These are phyloP conservation scores for Epipyxis sp. DNA, from an alignment of 108 stramenopile genomes.

Conservation along the genomic window DNA sequence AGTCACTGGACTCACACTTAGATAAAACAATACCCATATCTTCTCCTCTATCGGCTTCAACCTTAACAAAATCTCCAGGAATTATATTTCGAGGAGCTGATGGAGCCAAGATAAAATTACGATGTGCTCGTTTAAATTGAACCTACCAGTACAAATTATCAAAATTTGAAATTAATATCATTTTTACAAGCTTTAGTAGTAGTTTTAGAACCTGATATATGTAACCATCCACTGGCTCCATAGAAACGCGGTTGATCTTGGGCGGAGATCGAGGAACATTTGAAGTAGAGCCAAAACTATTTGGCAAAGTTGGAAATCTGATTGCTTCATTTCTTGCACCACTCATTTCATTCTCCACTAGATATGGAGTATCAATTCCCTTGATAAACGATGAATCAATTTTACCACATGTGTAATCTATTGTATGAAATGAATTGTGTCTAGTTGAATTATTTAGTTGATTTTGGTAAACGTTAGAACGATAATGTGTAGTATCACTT, in stretches of 20 bases:
- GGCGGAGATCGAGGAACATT: no score
- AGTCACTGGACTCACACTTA: constrained; percentile 46
- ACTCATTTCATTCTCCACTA: no score
- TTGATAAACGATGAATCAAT: no score
- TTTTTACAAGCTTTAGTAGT: background rate
- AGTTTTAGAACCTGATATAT: background rate
- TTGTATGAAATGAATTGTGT: no score
- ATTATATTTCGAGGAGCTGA: background rate
- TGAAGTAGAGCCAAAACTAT: no score
- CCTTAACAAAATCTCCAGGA: constrained; percentile 88
- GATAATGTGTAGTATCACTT: no score
- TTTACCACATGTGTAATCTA: no score
- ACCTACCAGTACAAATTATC: background rate
- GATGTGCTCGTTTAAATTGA: background rate
- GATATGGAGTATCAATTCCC: no score
- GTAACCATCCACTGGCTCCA: background rate
- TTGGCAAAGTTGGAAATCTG: no score
- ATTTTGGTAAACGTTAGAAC: no score
- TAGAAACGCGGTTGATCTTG: background rate
- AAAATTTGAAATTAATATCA: background rate
- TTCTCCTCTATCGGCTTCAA: constrained; percentile 93
- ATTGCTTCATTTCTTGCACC: no score
- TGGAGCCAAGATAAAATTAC: background rate
- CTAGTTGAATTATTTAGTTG: no score
- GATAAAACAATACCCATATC: constrained; percentile 87